phyloP scores from a whole-genome alignment of 208 protist genomes.

The Leishmania guyanensis region DNA sequence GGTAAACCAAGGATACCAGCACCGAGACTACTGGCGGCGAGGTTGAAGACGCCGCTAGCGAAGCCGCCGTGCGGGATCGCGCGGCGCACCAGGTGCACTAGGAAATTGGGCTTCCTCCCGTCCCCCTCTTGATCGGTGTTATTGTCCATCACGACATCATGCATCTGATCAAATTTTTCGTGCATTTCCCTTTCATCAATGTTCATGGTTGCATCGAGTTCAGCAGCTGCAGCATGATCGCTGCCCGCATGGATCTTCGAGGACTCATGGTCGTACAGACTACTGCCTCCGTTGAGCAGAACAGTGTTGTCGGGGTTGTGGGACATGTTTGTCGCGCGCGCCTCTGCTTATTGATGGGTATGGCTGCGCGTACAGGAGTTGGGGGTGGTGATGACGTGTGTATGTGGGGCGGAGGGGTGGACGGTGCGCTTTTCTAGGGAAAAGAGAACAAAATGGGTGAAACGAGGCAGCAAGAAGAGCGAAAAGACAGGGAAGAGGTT shows the following conservation, averaged over 20 bases:
- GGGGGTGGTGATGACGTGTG: neutral
- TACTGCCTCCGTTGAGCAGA: neutral
- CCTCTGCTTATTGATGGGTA: neutral
- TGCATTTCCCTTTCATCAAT: constrained; percentile 12
- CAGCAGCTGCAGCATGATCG: neutral
- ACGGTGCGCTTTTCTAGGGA: neutral
- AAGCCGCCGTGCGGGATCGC: constrained; percentile 52
- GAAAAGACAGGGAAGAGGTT: neutral
- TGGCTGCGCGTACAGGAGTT: neutral
- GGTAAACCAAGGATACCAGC: constrained; percentile 71
- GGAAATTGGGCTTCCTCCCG: neutral
- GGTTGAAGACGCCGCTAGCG: constrained; percentile 66
- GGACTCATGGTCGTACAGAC: neutral
- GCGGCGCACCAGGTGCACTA: constrained; percentile 8
- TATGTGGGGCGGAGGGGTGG: neutral
- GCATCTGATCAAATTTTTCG: constrained; percentile 10
- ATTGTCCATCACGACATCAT: constrained; percentile 5
- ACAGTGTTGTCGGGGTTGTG: neutral
- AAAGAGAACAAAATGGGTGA: neutral
- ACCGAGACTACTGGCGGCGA: constrained; percentile 65
- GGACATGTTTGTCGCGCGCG: constrained; percentile 1
- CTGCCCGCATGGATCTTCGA: neutral
- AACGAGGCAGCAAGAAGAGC: neutral
- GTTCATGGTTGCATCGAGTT: constrained; percentile 2
- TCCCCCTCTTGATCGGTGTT: neutral